phyloP scores from a whole-genome alignment of 2,329 filamentous ascomycete species.

The Claviceps quebecensis region DNA sequence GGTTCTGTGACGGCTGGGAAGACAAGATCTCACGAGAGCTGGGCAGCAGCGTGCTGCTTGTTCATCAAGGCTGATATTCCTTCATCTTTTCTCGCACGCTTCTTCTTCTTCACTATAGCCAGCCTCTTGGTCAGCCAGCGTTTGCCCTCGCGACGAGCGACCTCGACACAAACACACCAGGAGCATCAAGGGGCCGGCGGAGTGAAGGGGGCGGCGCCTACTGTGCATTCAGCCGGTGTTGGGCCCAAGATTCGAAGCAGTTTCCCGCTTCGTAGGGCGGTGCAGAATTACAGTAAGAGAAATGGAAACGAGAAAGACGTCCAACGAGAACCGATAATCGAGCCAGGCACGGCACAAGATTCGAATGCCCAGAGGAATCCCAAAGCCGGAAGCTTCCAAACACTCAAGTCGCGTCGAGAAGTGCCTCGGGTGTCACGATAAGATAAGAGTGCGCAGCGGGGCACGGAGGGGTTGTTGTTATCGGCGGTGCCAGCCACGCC shows the following conservation, averaged over 20 bases:
- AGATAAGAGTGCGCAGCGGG: slow-evolving; percentile 3
- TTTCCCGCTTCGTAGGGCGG: slow-evolving; percentile 16
- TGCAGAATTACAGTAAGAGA: slow-evolving; percentile 5
- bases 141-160: not conserved
- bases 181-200: not conserved
- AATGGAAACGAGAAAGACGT: not conserved
- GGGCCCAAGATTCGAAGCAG: slow-evolving; percentile 15
- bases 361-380: too few species aligned
- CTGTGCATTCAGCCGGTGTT: slow-evolving; percentile 24
- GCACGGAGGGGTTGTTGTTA: slow-evolving; percentile 6
- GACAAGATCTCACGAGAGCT: slow-evolving; percentile 32
- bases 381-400: not conserved
- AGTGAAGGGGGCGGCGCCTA: slow-evolving; percentile 10
- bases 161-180: not conserved
- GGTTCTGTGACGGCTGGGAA: slow-evolving; percentile 5
- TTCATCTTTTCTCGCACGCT: slow-evolving; percentile 39
- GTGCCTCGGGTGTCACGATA: not conserved
- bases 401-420: slow-evolving; percentile 2
- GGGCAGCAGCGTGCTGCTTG: slow-evolving; percentile 37
- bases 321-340: not conserved
- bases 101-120: slow-evolving; percentile 33
- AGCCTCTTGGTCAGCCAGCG: not conserved
- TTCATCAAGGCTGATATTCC: slow-evolving; percentile 39
- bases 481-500: slow-evolving; percentile 1
- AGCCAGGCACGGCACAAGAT: not conserved